Evolutionary conservation across 768 basidiomycete genomes (phyloP).

Genomic region (Lentinula edodes): DNA sequence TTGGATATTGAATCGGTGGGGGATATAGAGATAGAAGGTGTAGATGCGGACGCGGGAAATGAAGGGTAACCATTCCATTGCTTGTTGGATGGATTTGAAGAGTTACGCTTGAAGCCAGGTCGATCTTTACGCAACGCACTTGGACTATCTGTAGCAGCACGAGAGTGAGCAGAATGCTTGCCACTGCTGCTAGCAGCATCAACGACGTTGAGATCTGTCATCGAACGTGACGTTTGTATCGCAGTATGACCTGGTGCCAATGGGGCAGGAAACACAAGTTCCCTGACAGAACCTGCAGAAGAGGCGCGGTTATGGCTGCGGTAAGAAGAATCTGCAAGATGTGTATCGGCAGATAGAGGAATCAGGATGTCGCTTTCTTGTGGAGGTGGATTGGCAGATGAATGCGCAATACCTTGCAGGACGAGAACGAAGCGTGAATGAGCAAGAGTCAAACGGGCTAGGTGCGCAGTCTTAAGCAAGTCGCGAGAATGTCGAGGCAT

Average conservation of each 20-base stretch:
- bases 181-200: background rate
- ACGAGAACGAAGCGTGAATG: conserved; percentile 75
- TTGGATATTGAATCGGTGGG: background rate
- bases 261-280: conserved; percentile 73
- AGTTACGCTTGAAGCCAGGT: background rate
- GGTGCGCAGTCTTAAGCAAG: conserved; percentile 15
- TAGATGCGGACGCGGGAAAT: background rate
- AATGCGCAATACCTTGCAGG: conserved; percentile 67
- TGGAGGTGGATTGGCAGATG: conserved; percentile 42
- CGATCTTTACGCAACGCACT: background rate
- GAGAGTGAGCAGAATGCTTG: background rate
- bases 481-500: background rate
- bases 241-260: conserved; percentile 38
- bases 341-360: conserved; percentile 21
- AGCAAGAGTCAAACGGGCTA: conserved; percentile 48
- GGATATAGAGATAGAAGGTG: background rate
- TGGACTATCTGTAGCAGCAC: background rate
- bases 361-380: conserved; percentile 32
- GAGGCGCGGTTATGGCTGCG: conserved; percentile 10
- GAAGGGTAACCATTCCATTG: background rate
- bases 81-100: background rate
- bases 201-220: background rate
- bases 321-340: background rate
- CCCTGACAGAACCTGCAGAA: conserved; percentile 25
- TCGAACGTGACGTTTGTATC: background rate